These are phyloP conservation scores for Ulmus americana DNA, from an alignment of 331 rosid genomes.

Conservation along the genomic window DNA sequence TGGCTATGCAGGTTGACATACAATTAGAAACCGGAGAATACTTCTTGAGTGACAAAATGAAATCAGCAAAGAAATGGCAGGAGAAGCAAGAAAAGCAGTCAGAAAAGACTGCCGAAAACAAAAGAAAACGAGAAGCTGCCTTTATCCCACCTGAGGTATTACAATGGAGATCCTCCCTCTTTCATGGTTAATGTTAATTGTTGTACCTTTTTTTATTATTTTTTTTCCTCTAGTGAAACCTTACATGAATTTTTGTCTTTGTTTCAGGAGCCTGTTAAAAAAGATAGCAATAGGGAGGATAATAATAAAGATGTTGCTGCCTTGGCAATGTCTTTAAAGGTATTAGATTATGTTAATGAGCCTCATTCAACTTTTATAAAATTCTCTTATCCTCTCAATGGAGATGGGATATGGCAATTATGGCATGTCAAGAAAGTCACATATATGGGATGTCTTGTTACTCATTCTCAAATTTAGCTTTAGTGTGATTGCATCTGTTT, in stretches of 20 bases:
- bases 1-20: constrained; percentile 57
- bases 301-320: constrained; percentile 41
- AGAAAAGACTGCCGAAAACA: constrained; percentile 73
- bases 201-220: not conserved
- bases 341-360: not conserved
- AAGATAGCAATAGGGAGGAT: constrained; percentile 35
- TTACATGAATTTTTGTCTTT: constrained; percentile 1
- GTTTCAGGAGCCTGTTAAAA: constrained; percentile 53
- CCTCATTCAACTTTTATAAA: not conserved
- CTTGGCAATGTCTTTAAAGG: constrained; percentile 62
- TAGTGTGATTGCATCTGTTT: not conserved
- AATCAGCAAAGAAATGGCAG: constrained; percentile 82
- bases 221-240: not conserved
- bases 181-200: not conserved
- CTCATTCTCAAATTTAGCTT: too few relatives aligned
- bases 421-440: not conserved
- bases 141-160: constrained; percentile 70
- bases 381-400: not conserved
- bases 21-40: constrained; percentile 86
- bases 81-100: constrained; percentile 77
- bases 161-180: constrained; percentile 3
- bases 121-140: constrained; percentile 77
- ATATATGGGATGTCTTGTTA: too few relatives aligned
- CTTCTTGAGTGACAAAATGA: constrained; percentile 66
- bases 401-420: not conserved